Base-by-base conservation (phyloP, 192 early-diverging fungal genomes). In the Kickxella alabastrina region DNA sequence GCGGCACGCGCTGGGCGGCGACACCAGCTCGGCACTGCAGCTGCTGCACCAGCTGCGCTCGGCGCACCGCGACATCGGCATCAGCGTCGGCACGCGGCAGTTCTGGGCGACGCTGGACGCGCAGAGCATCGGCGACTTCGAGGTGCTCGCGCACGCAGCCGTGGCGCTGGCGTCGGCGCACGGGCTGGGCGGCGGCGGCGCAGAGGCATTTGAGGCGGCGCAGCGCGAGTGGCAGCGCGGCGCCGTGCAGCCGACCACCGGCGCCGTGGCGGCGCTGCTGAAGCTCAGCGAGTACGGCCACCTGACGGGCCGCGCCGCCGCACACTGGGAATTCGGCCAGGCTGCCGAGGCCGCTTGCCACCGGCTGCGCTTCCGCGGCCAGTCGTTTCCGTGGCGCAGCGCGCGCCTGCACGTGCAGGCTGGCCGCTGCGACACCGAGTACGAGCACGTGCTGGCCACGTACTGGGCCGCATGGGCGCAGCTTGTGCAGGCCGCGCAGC, bases 231-330 rank as follows among this genome's bases (percentile, higher is more conserved):
- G 62, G 62, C 54, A 38, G 14, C 14, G 26, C 0, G 62, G 51
- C 8, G 54, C 35, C 14, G 70, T 65, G 2, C 44, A 25, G 17
- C 27, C 63, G 3, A 51, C 49, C 1, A 44, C 59, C 0, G 53
- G 54, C 31, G 57, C 54, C 0, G 58, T 66, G 0, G 62, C 47
- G 28, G 62, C 54, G 12, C 41, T 66, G 43, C 58, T 73, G 26
- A 49, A 62, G 40, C 45, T 73, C 4, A 66, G 70, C 59, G 70
- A 73, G 42, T 73, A 73, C 45, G 70, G 54, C 17, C 60, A 57
- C 50, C 62, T 59, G 44, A 61, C 54, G 6, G 69, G 62, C 5
- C 57, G 62, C 29, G 26, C 31, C 21, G 14, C 44, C 3, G 51
- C 41, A 10, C 41, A 65, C 38, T 43, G 57, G 62, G 62, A 73